phyloP scores from a whole-genome alignment of 305 asterid genomes.

The Euphrasia arctica region DNA sequence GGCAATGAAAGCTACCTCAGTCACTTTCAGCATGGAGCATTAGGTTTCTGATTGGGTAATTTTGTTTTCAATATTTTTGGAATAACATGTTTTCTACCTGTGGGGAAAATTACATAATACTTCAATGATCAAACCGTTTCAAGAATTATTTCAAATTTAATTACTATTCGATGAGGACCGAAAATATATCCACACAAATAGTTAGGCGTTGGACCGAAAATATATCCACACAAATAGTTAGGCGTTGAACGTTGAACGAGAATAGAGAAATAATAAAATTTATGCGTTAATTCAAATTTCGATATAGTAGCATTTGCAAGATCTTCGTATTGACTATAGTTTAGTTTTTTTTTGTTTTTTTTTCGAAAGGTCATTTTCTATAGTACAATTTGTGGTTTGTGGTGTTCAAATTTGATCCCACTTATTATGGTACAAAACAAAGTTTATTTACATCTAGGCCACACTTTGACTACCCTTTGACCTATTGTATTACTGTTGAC shows the following conservation, averaged over 20 bases:
- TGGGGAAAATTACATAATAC: background rate
- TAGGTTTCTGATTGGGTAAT: conserved; percentile 11
- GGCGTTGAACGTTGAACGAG: too few species aligned
- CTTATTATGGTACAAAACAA: conserved; percentile 11
- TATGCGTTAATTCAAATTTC: too few species aligned
- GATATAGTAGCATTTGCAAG: too few species aligned
- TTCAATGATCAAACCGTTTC: too few species aligned
- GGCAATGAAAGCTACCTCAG: conserved; percentile 31
- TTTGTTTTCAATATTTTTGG: conserved; percentile 17
- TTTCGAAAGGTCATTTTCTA: conserved; percentile 16
- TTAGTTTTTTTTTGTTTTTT: too few species aligned
- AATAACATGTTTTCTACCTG: conserved; percentile 6
- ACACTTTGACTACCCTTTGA: conserved; percentile 21
- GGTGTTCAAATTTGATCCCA: conserved; percentile 5
- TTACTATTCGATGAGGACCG: too few species aligned
- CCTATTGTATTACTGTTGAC: conserved; percentile 3
- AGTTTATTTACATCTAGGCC: background rate
- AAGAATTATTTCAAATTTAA: too few species aligned
- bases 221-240: too few species aligned
- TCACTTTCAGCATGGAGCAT: conserved; percentile 19
- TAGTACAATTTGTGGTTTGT: conserved; percentile 5
- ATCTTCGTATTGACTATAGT: too few species aligned
- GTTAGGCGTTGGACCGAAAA: too few species aligned
- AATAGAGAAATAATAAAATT: too few species aligned
- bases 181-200: too few species aligned